Percentiles rank a stretch among this genome's conserved stretches.
phyloP scores from a whole-genome alignment of 2,329 filamentous ascomycete genomes.

The Cordyceps tenuipes region DNA sequence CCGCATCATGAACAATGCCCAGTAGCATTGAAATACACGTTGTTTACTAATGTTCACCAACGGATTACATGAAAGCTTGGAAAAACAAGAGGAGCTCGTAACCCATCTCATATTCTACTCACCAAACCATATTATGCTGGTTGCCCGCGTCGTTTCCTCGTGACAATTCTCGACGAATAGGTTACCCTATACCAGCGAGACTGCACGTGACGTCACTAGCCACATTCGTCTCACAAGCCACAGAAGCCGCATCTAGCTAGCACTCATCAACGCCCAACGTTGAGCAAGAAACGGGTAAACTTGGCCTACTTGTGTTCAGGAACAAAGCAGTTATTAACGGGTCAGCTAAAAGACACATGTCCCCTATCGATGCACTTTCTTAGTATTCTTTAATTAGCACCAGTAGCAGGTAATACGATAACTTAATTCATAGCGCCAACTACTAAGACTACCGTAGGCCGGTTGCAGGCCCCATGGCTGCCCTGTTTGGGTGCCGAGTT shows the following conservation, averaged over 20 bases:
- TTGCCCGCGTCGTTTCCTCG: background rate
- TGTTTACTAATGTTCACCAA: too few species aligned
- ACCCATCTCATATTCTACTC: too few species aligned
- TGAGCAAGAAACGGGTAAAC: background rate
- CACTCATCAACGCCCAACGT: background rate
- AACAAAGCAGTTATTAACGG: background rate
- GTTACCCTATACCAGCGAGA: constrained; percentile 1
- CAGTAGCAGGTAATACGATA: too few species aligned
- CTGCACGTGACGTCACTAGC: background rate
- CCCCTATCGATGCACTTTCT: too few species aligned
- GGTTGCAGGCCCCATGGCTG: background rate
- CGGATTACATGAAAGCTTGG: too few species aligned
- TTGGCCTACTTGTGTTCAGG: background rate
- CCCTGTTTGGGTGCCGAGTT: background rate
- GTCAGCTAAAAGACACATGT: background rate
- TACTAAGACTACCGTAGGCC: too few species aligned
- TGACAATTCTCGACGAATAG: background rate
- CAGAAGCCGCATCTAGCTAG: background rate
- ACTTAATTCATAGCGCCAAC: too few species aligned
- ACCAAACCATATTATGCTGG: background rate
- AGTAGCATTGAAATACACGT: too few species aligned
- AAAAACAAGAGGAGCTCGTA: too few species aligned
- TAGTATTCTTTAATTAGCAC: too few species aligned
- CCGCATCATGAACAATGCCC: too few species aligned
- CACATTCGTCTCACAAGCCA: background rate